Conservation (phyloP, 192 early-diverging fungal genomes). For the Lobosporangium transversale region DNA sequence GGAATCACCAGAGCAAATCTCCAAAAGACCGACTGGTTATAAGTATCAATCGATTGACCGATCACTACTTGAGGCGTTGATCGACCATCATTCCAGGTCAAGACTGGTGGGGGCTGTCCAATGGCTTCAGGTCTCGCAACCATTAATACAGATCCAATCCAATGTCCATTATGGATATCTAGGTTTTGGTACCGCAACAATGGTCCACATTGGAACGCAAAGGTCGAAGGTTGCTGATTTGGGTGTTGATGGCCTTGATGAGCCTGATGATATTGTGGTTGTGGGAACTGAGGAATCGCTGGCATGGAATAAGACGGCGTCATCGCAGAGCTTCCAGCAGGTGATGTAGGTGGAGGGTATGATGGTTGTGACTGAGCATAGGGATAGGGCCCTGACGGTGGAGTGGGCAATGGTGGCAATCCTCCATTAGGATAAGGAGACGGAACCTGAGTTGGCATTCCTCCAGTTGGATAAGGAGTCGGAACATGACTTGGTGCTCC, state of each 20-base stretch:
- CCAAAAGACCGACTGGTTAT: slow-evolving; percentile 70
- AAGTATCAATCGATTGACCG: slow-evolving; percentile 60
- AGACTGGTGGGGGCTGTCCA: slow-evolving; percentile 34
- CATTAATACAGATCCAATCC: slow-evolving; percentile 59
- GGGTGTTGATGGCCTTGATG: not conserved
- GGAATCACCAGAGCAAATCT: slow-evolving; percentile 65
- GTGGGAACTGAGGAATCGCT: slow-evolving; percentile 14
- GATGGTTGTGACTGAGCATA: slow-evolving; percentile 10
- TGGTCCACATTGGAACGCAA: slow-evolving; percentile 51
- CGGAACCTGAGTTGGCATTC: slow-evolving; percentile 10
- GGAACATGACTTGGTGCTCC: slow-evolving; percentile 8
- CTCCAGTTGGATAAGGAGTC: slow-evolving; percentile 5
- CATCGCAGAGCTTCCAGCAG: not conserved
- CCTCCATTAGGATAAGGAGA: slow-evolving; percentile 20
- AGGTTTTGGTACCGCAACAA: slow-evolving; percentile 58
- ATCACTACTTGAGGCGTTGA: slow-evolving; percentile 11
- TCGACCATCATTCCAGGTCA: slow-evolving; percentile 36
- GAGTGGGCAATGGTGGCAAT: slow-evolving; percentile 20
- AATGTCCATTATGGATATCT: slow-evolving; percentile 47
- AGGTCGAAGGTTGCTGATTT: not conserved
- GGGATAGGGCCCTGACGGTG: not conserved
- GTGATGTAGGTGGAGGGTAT: not conserved
- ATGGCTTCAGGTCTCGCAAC: slow-evolving; percentile 52
- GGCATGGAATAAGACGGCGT: not conserved
- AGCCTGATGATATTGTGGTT: slow-evolving; percentile 18